Evolutionary conservation across 148 eudicot species (phyloP).

Genomic region (Drosera capensis): DNA sequence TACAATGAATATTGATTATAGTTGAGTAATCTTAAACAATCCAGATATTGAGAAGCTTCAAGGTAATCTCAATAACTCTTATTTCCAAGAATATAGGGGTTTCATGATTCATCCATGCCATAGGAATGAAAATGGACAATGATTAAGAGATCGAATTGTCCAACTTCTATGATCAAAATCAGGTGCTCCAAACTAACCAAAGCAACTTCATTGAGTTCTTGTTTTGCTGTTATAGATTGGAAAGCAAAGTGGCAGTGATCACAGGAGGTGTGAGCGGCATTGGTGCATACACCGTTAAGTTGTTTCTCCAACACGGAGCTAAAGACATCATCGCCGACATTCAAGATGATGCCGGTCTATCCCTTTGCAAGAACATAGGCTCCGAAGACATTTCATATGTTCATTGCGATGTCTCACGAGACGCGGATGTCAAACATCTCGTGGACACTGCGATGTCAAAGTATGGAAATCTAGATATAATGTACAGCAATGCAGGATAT

Average conservation of each 20-base stretch:
- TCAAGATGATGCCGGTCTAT: constrained; percentile 4
- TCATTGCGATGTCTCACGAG: constrained; percentile 5
- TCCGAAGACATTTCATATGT: constrained; percentile 1
- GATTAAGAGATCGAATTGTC: not conserved
- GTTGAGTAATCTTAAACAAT: no score
- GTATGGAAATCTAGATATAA: constrained; percentile 8
- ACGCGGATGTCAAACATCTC: constrained; percentile 1
- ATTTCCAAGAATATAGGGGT: no score
- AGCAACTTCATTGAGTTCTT: not conserved
- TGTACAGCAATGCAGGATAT: constrained; percentile 7
- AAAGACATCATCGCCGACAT: constrained; percentile 8
- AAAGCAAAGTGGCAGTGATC: constrained; percentile 8
- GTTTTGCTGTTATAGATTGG: not conserved
- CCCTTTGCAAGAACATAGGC: constrained; percentile 2
- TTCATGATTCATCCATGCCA: no score
- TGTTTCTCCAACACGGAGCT: constrained; percentile 7
- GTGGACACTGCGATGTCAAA: constrained; percentile 3
- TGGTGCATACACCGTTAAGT: constrained; percentile 4
- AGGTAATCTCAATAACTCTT: no score
- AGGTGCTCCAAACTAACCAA: not conserved
- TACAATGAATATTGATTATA: no score
- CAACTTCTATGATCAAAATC: not conserved
- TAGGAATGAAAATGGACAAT: no score
- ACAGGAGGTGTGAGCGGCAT: constrained; percentile 10
- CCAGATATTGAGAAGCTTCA: no score